Base-by-base conservation (phyloP, 2,329 filamentous ascomycete genomes). In the Colletotrichum incanum region DNA sequence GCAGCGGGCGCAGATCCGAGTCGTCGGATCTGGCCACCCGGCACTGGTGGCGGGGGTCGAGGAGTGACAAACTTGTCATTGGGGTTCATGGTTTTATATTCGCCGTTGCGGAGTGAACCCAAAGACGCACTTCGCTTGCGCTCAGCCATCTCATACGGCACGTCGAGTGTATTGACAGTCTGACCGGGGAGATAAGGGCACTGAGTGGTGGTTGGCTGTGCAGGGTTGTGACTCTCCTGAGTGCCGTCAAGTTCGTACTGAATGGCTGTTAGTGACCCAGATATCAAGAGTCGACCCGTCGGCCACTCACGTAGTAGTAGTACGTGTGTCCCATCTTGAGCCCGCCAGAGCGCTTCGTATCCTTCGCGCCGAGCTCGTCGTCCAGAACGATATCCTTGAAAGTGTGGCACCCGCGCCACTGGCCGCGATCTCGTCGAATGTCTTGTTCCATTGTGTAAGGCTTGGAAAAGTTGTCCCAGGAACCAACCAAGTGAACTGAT, bases 281-380 rank as follows among this genome's bases (percentile, higher is more conserved):
- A 61, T 65, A 54, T 43, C 26, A 23, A 43, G 8, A 20, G 9
- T 14, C 41, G 47, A 7, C 31, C 23, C 18, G 28, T 8, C 31
- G 59, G 45, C 59, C 55, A 87, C 93, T 84, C 86, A 97, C 94
- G 84, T 96, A 98, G 86, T 97, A 98, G 88, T 96, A 98, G 83
- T 98, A 98, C 20, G 93, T 96, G 72, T 93, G 91, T 55, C 95
- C 95, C 93, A 98, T 98, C 82, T 93, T 96, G 75, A 98, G 87
- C 64, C 93, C 95, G 70, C 95, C 95, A 76, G 90, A 89, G 77
- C 94, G 90, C 76, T 89, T 90, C 43, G 86, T 83, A 31, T 81
- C 82, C 63, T 84, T 86, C 76, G 73, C 76, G 63, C 85, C 82
- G 60, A 86, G 80, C 72, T 92, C 87, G 69, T 94, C 94, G 82